A percentile compares a stretch with the other conserved stretches of the same genome.
These are phyloP conservation scores for Hippophae rhamnoides DNA, from an alignment of 306 rosid species.

Conservation along the genomic window DNA sequence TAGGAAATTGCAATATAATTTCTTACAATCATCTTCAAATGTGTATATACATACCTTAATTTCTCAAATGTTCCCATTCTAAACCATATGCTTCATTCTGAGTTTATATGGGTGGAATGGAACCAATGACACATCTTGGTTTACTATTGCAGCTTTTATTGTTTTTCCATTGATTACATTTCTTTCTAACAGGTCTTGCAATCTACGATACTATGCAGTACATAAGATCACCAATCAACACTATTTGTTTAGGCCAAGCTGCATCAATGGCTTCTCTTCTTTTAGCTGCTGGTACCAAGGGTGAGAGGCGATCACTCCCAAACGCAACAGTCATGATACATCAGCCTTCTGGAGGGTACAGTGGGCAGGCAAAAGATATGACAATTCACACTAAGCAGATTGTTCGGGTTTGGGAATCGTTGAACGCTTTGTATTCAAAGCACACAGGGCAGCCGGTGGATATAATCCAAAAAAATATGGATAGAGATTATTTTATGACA, in stretches of 20 bases:
- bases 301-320: slow-evolving; percentile 89
- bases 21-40: no score
- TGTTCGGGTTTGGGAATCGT: slow-evolving; percentile 67
- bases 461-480: slow-evolving; percentile 65
- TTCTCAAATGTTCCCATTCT: no score
- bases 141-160: neutral
- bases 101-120: no score
- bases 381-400: slow-evolving; percentile 89
- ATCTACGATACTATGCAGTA: slow-evolving; percentile 98
- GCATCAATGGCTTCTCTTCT: slow-evolving; percentile 98
- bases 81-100: no score
- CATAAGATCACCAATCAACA: slow-evolving; percentile 76
- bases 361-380: slow-evolving; percentile 95
- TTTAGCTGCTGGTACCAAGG: slow-evolving; percentile 85
- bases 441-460: slow-evolving; percentile 74
- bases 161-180: slow-evolving; percentile 3
- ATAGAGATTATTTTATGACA: slow-evolving; percentile 82
- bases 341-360: slow-evolving; percentile 93
- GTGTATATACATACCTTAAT: no score
- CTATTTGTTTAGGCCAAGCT: slow-evolving; percentile 94
- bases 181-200: slow-evolving; percentile 66
- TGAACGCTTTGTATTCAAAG: slow-evolving; percentile 63
- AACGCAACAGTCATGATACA: slow-evolving; percentile 90
- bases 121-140: no score
- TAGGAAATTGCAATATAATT: no score